Evolutionary conservation across 1,284 basidiomycete genomes (phyloP), one percentile per base, ranked within the genome.

Genomic region (Porodaedalea pini): DNA sequence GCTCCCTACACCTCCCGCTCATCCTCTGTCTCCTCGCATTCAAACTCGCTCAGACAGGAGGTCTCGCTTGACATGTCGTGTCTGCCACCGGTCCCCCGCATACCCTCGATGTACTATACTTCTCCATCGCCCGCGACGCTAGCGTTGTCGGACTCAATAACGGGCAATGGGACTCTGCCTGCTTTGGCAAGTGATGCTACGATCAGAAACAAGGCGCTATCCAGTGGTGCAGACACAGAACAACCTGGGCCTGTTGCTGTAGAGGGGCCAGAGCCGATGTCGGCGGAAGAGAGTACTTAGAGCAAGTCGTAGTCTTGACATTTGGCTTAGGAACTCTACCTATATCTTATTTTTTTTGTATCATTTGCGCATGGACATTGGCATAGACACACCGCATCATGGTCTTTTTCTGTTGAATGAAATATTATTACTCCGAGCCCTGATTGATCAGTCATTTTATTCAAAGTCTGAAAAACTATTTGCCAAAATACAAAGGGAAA

Each of bases 61-160:
- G 23, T 40, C 15, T 53, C 50, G 13, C 5, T 60, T n/a, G 53
- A 60, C 11, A 15, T 39, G 21, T 39, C 47, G 15, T 13, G 19
- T 11, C 31, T 29, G 3, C 59, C 59, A 13, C 58, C 58, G 4
- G 59, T 60, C 51, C 59, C 59, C 10, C 59, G 55, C 34, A 43
- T 60, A 19, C 59, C 59, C 1, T 53, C 54, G 6, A 43, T 56
- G 11, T 57, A 57, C 44, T 41, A n/a, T 41, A 51, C 32, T 17
- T 8, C 7, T n/a, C 31, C 31, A 13, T 51, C 49, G 17, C 49
- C 49, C 32, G 17, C 34, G n/a, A n/a, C n/a, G 25, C 21, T 45
- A 3, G 27, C 56, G 40, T 25, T 29, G 5, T 25, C 32, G 7
- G 51, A 31, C 15, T 59, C 57, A 32, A 51, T 43, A 32, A 27